phyloP scores from a whole-genome alignment of 768 basidiomycete species.

The Lactarius hengduanensis region DNA sequence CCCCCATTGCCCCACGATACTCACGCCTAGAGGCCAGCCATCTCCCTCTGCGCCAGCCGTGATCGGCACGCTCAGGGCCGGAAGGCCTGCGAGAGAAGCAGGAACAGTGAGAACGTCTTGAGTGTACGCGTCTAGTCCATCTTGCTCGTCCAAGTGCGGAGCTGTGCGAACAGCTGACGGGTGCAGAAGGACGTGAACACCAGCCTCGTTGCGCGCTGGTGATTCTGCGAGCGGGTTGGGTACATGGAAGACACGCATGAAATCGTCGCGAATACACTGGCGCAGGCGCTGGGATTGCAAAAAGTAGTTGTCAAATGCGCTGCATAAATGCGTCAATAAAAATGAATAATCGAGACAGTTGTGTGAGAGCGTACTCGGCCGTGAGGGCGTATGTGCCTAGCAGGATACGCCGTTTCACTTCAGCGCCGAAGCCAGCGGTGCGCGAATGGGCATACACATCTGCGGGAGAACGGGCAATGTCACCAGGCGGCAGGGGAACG shows the following conservation, averaged over 20 bases:
- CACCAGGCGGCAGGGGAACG: constrained; percentile 42
- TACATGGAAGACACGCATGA: constrained; percentile 62
- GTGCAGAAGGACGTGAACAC: constrained; percentile 82
- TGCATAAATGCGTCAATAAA: constrained; percentile 34
- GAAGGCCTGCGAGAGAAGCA: constrained; percentile 86
- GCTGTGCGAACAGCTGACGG: constrained; percentile 88
- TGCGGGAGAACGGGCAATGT: constrained; percentile 49
- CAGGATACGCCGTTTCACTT: constrained; percentile 84
- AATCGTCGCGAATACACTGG: constrained; percentile 67
- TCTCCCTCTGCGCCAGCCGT: constrained; percentile 40
- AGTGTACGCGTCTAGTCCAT: constrained; percentile 59
- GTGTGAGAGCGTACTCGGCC: constrained; percentile 65
- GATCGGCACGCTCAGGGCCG: constrained; percentile 71
- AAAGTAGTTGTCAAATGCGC: constrained; percentile 98
- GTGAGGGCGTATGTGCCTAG: constrained; percentile 90
- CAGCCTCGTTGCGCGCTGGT: constrained; percentile 22
- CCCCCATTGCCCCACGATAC: constrained; percentile 88
- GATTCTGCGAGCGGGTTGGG: constrained; percentile 47
- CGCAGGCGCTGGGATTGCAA: constrained; percentile 88
- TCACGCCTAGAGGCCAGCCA: constrained; percentile 83
- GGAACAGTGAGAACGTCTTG: constrained; percentile 94
- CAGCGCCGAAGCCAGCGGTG: constrained; percentile 70
- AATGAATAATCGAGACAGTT: background rate
- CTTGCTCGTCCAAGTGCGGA: constrained; percentile 47
- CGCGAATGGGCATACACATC: constrained; percentile 65